These are phyloP conservation scores for Suhomyces choctaworum DNA, from an alignment of 1,139 yeast species.

Conservation along the genomic window DNA sequence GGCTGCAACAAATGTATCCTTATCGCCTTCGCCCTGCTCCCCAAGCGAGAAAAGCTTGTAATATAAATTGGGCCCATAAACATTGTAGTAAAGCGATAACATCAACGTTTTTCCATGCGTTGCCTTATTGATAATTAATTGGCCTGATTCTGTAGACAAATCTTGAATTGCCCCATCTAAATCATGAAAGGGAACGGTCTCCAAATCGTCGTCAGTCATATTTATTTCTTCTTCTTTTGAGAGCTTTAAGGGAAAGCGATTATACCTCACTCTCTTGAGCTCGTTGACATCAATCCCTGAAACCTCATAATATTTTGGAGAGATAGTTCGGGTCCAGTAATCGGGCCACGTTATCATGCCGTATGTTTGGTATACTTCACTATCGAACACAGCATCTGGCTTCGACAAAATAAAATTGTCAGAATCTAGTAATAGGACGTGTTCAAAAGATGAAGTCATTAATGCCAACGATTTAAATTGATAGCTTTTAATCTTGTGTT, in stretches of 20 bases:
- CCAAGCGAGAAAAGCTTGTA: slow-evolving; percentile 61
- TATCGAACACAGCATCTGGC: slow-evolving; percentile 48
- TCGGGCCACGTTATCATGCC: slow-evolving; percentile 84
- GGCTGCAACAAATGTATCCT: slow-evolving; percentile 63
- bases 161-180: slow-evolving; percentile 59
- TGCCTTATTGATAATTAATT: slow-evolving; percentile 52
- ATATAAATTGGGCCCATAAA: slow-evolving; percentile 57
- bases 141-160: slow-evolving; percentile 66
- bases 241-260: slow-evolving; percentile 16
- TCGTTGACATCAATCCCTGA: slow-evolving; percentile 51
- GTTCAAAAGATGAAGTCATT: slow-evolving; percentile 42
- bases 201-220: slow-evolving; percentile 13
- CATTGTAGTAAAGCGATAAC: slow-evolving; percentile 55
- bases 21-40: slow-evolving; percentile 66
- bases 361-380: slow-evolving; percentile 51
- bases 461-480: slow-evolving; percentile 46
- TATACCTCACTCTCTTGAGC: slow-evolving; percentile 24
- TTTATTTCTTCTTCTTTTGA: slow-evolving; percentile 8
- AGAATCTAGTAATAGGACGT: slow-evolving; percentile 43
- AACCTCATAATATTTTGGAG: slow-evolving; percentile 66
- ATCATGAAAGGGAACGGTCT: slow-evolving; percentile 45
- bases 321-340: slow-evolving; percentile 74
- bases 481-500: slow-evolving; percentile 29
- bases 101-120: slow-evolving; percentile 55
- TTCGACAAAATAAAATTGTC: slow-evolving; percentile 40